Base-by-base conservation (phyloP, 139 green algal species). In the Asterochloris sp. region DNA sequence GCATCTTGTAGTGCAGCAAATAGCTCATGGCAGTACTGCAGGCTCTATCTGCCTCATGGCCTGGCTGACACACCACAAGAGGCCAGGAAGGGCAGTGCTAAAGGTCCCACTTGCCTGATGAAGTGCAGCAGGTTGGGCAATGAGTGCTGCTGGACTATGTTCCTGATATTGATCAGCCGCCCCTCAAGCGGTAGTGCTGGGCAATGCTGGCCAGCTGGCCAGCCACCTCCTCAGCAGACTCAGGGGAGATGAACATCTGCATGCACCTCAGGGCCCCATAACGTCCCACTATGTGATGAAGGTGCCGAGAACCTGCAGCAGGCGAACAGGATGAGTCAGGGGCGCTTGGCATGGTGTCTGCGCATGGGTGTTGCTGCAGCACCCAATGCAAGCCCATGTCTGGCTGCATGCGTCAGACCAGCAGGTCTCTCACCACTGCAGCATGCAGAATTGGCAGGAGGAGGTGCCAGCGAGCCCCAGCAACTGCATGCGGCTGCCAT, bases 141-240 rank as follows among this genome's bases (percentile, higher is more conserved):
- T 13, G 84, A 71, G 1, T 80, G 54, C 4, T 66, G 63, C 47
- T 83, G 38, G 75, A 98, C 26, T 0, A 62, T 73, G 82, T 95
- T 96, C 87, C 98, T 94, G 62, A 98, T 94, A 88, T 98, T 98
- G 54, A 97, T 61, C 73, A 98, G 86, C 94, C 94, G 98, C 61
- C 94, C 94, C 47, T 98, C 94, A 87, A 98, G 61, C 90, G 90
- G 66, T 91, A 86, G 76, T 88, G 85, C 21, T 23, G 21, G 4
- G 92, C 91, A 38, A 98, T 78, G 29, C 68, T 62, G 17, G 87
- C 86, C 69, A 97, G 89, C 86, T 91, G 88, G 16, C 83, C 62
- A 11, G 92, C 94, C 6, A 82, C 74, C 17, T 23, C 66, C 62
- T 82, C 77, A 13, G 89, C 85, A 13, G 68, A 79, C 0, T 76